Percentiles rank a stretch among this genome's conserved stretches.
phyloP scores from a whole-genome alignment of 83 land plant species.

The Thuja plicata region DNA sequence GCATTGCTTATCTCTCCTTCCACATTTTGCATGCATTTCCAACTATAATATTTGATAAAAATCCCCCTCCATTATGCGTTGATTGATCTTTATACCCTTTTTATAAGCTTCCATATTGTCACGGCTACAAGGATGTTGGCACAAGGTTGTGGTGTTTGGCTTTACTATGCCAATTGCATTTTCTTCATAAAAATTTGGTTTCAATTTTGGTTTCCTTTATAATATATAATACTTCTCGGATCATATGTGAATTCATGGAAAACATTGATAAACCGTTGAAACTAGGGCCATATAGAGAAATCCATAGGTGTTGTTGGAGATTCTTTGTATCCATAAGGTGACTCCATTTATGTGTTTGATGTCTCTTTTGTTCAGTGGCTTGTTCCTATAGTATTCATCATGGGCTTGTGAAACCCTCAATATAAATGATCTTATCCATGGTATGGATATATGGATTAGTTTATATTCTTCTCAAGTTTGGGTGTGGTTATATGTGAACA shows the following conservation, averaged over 20 bases:
- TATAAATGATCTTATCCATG: background rate
- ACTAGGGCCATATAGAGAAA: background rate
- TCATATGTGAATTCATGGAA: background rate
- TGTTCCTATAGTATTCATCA: background rate
- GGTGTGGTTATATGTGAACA: background rate
- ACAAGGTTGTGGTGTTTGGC: too few relatives aligned
- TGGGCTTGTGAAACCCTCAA: background rate
- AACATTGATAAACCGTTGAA: background rate
- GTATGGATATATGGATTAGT: background rate
- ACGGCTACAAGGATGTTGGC: too few relatives aligned
- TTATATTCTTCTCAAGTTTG: background rate
- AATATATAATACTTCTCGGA: background rate
- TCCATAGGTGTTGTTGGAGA: background rate
- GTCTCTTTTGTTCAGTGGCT: background rate
- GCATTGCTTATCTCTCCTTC: too few relatives aligned
- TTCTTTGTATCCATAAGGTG: background rate
- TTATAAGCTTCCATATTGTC: too few relatives aligned
- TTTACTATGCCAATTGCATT: too few relatives aligned
- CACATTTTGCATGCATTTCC: too few relatives aligned
- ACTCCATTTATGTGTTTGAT: background rate
- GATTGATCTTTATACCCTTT: too few relatives aligned
- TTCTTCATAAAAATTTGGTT: background rate
- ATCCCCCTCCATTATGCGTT: too few relatives aligned
- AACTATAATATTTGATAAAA: too few relatives aligned
- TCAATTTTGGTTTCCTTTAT: background rate